Evolutionary conservation across 306 rosid species (phyloP).

Genomic region (Cucurbita ficifolia): DNA sequence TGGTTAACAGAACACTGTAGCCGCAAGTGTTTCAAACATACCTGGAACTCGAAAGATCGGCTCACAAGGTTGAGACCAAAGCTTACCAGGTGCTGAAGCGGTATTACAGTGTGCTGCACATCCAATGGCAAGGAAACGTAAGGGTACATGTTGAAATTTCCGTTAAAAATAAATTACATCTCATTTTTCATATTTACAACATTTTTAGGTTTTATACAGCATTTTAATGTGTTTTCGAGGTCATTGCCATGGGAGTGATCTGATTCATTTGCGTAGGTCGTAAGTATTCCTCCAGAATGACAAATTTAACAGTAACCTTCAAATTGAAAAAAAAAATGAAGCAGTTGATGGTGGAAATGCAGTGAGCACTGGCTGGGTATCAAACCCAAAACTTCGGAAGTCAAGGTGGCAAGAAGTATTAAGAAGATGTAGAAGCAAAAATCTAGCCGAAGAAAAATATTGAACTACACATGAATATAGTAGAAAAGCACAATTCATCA

Average conservation of each 20-base stretch:
- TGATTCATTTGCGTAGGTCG: background rate
- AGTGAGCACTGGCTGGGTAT: constrained; percentile 68
- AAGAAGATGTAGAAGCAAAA: background rate
- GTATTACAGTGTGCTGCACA: constrained; percentile 82
- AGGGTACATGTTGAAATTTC: constrained; percentile 4
- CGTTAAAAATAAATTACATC: background rate
- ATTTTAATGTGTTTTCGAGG: background rate
- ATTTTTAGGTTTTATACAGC: background rate
- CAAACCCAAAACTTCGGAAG: constrained; percentile 80
- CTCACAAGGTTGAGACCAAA: constrained; percentile 87
- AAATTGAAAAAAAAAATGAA: background rate
- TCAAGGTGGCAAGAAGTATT: background rate
- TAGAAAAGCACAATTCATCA: background rate
- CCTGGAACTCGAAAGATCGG: constrained; percentile 94
- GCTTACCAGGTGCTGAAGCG: constrained; percentile 78
- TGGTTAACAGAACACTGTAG: background rate
- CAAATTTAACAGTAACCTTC: background rate
- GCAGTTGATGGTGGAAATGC: background rate
- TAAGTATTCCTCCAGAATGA: background rate
- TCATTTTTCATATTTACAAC: background rate
- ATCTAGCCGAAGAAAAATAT: background rate
- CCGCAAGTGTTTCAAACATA: constrained; percentile 7
- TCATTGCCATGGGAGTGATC: background rate
- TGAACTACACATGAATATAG: background rate
- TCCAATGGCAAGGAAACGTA: constrained; percentile 16